A percentile compares a stretch with the other conserved stretches of the same genome.
phyloP scores from a whole-genome alignment of 2,329 filamentous ascomycete genomes.

The Tolypocladium album region DNA sequence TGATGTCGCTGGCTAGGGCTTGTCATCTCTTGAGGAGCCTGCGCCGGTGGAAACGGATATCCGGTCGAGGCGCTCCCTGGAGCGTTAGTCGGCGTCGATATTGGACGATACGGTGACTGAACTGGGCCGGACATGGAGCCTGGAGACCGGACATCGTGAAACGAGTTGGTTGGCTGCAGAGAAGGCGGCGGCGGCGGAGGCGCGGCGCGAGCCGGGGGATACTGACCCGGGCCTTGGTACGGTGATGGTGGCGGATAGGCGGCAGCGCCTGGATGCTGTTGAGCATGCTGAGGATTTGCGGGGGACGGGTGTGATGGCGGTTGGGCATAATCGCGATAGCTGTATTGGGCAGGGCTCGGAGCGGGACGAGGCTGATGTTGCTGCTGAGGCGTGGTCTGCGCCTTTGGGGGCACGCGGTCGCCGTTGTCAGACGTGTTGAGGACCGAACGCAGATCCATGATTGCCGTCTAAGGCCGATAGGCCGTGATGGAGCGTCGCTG shows the following conservation, averaged over 20 bases:
- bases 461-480: conserved; percentile 1
- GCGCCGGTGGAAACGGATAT: conserved; percentile 39
- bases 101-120: conserved; percentile 36
- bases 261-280: conserved; percentile 18
- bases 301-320: conserved; percentile 33
- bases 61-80: conserved; percentile 29
- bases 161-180: conserved; percentile 31
- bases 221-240: conserved; percentile 28
- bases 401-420: conserved; percentile 24
- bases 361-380: conserved; percentile 18
- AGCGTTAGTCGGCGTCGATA: conserved; percentile 28
- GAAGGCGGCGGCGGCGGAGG: conserved; percentile 22
- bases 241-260: conserved; percentile 27
- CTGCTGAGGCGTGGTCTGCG: conserved; percentile 19
- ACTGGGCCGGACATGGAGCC: conserved; percentile 23
- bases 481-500: not conserved
- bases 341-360: conserved; percentile 31
- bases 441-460: conserved; percentile 43
- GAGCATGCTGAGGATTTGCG: conserved; percentile 21
- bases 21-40: conserved; percentile 25
- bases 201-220: conserved; percentile 29
- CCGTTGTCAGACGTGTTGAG: conserved; percentile 41
- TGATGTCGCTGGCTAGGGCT: conserved; percentile 43
- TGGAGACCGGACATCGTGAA: conserved; percentile 40
- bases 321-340: conserved; percentile 40